Percentiles rank a stretch among this genome's conserved stretches.
Evolutionary conservation across 2,329 filamentous ascomycete genomes (phyloP).

Genomic region (Botryotinia narcissicola): DNA sequence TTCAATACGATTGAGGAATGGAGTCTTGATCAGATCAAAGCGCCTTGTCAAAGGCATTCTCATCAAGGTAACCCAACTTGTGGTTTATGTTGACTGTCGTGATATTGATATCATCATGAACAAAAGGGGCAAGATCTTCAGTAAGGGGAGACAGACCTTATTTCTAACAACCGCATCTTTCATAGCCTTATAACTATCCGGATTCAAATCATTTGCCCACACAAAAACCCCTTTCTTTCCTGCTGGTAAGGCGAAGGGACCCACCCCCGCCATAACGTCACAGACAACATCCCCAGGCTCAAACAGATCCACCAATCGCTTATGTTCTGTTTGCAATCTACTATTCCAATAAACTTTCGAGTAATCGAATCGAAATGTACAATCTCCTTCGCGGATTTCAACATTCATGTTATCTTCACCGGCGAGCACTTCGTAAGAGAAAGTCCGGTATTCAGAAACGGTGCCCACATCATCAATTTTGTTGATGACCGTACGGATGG

Average conservation of each 20-base stretch:
- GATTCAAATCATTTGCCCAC: slow-evolving; percentile 96
- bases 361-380: slow-evolving; percentile 90
- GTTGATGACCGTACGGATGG: slow-evolving; percentile 87
- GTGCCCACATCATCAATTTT: slow-evolving; percentile 87
- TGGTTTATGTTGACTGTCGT: slow-evolving; percentile 30
- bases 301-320: slow-evolving; percentile 73
- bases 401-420: slow-evolving; percentile 83
- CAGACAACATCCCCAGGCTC: slow-evolving; percentile 82
- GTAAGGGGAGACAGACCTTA: slow-evolving; percentile 56
- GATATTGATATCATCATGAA: slow-evolving; percentile 28
- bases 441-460: slow-evolving; percentile 84
- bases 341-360: slow-evolving; percentile 98
- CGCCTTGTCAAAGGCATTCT: slow-evolving; percentile 27
- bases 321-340: slow-evolving; percentile 84
- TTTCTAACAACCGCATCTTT: slow-evolving; percentile 69
- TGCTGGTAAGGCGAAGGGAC: slow-evolving; percentile 89
- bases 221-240: slow-evolving; percentile 89
- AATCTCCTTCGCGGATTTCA: slow-evolving; percentile 75
- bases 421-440: slow-evolving; percentile 84
- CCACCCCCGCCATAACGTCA: slow-evolving; percentile 97
- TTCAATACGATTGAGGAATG: background rate
- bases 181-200: slow-evolving; percentile 76
- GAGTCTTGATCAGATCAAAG: slow-evolving; percentile 23
- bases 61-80: slow-evolving; percentile 24
- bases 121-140: background rate